Evolutionary conservation across 768 basidiomycete genomes (phyloP), one percentile per base, ranked within the genome.

Genomic region (Mrakia gelida): DNA sequence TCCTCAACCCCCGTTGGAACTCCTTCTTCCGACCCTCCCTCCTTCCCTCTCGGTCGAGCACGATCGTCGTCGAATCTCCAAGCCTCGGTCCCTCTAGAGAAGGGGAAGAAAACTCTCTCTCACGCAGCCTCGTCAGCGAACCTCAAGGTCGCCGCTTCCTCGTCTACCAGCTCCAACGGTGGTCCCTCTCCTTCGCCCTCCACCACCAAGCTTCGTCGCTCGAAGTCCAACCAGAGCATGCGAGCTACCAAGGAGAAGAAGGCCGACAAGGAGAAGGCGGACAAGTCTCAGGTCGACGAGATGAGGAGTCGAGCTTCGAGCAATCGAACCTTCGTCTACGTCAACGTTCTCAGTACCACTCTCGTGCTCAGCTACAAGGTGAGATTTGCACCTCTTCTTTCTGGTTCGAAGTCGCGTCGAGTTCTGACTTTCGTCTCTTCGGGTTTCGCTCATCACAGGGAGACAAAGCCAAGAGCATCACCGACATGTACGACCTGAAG

Each of bases 251-350:
- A 71, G 34, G 38, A 72, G 71, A 49, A 26, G 15, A 72, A 32
- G 63, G 38, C 45, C 16, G 59, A 59, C 18, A 52, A 63, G 70
- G 38, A 61, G 32, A 77, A 77, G 41, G 54, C 23, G 18, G 49
- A 63, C 23, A 73, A 62, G 30, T 61, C 61, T n/a, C 71, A 78
- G 72, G 77, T 72, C 34, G 77, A 74, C n/a, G 77, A 78, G 73
- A 78, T 78, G 77, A 73, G 77, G 23, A 28, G 45, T 16, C 63
- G 94, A 10, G 93, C 94, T 0, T 88, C 89, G 0, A 89, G 91
- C 83, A 94, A 94, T 81, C 81, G 83, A 81, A 94, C 90, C 9
- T 96, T 95, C 81, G 89, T 94, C 65, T 86, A 90, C 61, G 91
- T 96, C 75, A 87, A 88, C 81, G 88, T 96, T 28, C 88, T 90